phyloP scores from a whole-genome alignment of 768 basidiomycete genomes.

The Boletus subparvulus region DNA sequence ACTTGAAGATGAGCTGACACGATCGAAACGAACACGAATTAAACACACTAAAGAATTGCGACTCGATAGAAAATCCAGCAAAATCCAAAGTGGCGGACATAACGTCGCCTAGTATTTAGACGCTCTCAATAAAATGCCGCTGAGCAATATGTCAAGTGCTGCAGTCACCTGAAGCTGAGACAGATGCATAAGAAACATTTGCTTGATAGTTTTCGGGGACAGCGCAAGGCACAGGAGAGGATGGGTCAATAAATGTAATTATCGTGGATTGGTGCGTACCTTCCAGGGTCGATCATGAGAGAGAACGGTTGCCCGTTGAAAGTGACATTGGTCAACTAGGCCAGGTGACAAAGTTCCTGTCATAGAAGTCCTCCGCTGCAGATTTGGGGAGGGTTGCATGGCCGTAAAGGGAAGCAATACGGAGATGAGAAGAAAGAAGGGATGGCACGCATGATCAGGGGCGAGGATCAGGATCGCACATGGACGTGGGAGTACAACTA shows the following conservation, averaged over 20 bases:
- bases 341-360: constrained; percentile 27
- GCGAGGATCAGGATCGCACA: no score
- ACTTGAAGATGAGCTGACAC: constrained; percentile 20
- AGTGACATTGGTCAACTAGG: constrained; percentile 40
- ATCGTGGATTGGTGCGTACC: constrained; percentile 28
- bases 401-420: no score
- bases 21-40: not conserved
- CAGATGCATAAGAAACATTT: constrained; percentile 54
- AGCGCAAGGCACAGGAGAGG: constrained; percentile 41
- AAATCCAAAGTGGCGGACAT: constrained; percentile 31
- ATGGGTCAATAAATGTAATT: not conserved
- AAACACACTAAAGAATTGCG: constrained; percentile 34
- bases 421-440: no score
- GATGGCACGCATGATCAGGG: no score
- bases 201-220: constrained; percentile 38
- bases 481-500: no score
- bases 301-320: constrained; percentile 35
- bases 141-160: not conserved
- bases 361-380: constrained; percentile 29
- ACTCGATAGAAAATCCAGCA: constrained; percentile 46
- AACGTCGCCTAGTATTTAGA: constrained; percentile 23
- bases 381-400: not conserved
- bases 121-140: not conserved
- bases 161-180: constrained; percentile 45
- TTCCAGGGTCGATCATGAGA: constrained; percentile 48